A percentile compares a stretch with the other conserved stretches of the same genome.
phyloP scores from a whole-genome alignment of 192 early-diverging fungal species.

The Chytriomyces sp. region DNA sequence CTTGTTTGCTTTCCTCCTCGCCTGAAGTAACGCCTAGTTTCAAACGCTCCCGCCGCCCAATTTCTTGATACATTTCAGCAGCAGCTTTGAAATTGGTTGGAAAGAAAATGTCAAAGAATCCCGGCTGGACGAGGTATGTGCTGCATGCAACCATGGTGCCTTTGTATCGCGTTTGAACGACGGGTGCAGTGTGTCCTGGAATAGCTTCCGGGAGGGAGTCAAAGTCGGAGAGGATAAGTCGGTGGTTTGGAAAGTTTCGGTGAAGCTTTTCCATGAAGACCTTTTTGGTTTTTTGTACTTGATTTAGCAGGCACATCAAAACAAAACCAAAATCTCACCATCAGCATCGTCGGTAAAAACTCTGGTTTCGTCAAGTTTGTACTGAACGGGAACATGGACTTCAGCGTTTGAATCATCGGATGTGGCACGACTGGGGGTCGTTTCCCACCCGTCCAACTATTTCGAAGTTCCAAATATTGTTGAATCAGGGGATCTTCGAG shows the following conservation, averaged over 20 bases:
- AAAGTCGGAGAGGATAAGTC: conserved; percentile 91
- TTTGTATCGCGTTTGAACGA: conserved; percentile 91
- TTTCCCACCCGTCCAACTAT: conserved; percentile 65
- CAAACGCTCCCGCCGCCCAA: background rate
- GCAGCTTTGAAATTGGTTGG: conserved; percentile 94
- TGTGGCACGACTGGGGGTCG: conserved; percentile 59
- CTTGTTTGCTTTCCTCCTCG: conserved; percentile 19
- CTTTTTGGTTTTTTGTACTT: conserved; percentile 17
- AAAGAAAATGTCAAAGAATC: conserved; percentile 99
- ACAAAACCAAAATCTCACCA: conserved; percentile 18
- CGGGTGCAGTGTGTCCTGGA: conserved; percentile 81
- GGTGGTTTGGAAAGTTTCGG: conserved; percentile 82
- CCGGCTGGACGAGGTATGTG: conserved; percentile 96
- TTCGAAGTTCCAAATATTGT: conserved; percentile 69
- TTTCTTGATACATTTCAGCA: conserved; percentile 69
- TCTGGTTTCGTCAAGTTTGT: conserved; percentile 85
- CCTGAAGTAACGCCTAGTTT: conserved; percentile 35
- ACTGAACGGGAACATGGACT: conserved; percentile 74
- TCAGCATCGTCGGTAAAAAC: conserved; percentile 86
- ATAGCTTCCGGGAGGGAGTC: conserved; percentile 82
- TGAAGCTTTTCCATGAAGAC: conserved; percentile 77
- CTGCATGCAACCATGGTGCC: conserved; percentile 92
- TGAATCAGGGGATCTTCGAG: conserved; percentile 77
- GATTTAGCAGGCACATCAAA: too few species aligned
- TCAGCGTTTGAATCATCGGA: conserved; percentile 59